These are phyloP conservation scores for Ligustrum vulgare DNA, from an alignment of 257 asterid species.

Conservation along the genomic window DNA sequence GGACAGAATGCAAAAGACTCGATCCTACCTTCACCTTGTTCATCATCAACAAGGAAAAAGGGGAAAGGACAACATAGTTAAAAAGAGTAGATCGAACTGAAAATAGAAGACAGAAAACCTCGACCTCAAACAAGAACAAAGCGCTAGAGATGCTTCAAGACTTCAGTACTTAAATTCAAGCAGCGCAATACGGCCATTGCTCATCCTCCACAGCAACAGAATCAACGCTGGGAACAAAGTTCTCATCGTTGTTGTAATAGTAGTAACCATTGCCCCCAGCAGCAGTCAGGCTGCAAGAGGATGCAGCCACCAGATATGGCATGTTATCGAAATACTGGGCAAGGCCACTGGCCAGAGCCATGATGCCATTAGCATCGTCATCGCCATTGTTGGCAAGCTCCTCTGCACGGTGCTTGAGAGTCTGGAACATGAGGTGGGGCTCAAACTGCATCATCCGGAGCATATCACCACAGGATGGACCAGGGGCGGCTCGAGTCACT, in stretches of 20 bases:
- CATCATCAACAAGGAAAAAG: background rate
- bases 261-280: conserved; percentile 28
- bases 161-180: conserved; percentile 14
- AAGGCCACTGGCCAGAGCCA: conserved; percentile 23
- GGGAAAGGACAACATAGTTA: background rate
- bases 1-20: background rate
- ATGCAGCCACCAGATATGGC: conserved; percentile 50
- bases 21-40: background rate
- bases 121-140: background rate
- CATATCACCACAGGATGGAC: conserved; percentile 59
- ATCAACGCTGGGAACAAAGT: conserved; percentile 25
- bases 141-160: background rate
- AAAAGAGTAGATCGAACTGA: background rate
- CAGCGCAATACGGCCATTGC: conserved; percentile 44
- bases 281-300: conserved; percentile 38
- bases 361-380: conserved; percentile 21
- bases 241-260: conserved; percentile 40
- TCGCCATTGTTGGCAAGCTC: conserved; percentile 32
- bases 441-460: conserved; percentile 66
- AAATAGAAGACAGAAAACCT: background rate
- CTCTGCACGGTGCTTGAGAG: conserved; percentile 56
- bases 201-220: conserved; percentile 38
- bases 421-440: conserved; percentile 66
- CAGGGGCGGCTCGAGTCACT: conserved; percentile 52
- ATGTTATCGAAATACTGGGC: conserved; percentile 44